Base-by-base conservation (phyloP, 352 stramenopile species). In the Phytophthora capsici region DNA sequence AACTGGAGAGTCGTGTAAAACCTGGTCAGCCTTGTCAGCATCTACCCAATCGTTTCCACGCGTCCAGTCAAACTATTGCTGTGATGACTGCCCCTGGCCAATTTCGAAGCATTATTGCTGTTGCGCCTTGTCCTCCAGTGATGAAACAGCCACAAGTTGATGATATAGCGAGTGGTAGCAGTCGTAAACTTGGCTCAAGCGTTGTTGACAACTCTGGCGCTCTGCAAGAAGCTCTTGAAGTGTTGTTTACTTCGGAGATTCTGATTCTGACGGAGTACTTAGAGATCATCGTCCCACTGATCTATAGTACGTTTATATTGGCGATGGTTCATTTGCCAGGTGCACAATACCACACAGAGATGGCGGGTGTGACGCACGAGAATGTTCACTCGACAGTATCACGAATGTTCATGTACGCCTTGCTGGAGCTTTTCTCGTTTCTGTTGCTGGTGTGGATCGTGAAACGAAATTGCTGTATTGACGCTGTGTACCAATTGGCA, bases 401-500 rank as follows among this genome's bases (percentile, higher is more conserved):
- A 16, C 53, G 30, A 40, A 46, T 68, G 1, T 48, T 54, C 2
- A 13, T 51, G 2, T 69, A 66, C 41, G 56, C 57, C 1, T 23
- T 51, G 12, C 6, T 71, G n/a, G 57, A 75, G 41, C 26, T 68
- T 10, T 8, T 34, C 10, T 72, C 67, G 7, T 63, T 75, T 12
- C 4, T 58, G 1, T 9, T 51, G 1, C 55, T 72, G 6, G 38
- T 25, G 16, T 12, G 46, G 6, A 14, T 67, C 8, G 34, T 68
- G 14, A 44, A 41, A 17, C 32, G 52, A 1, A 48, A 59, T 13
- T 59, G 60, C 12, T 25, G 55, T 2, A 38, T 75, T 26, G 56
- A 49, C 16, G 17, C 57, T 16, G 20, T 71, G 13, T 67, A 75
- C 34, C 57, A 69, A 17, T 14, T 72, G 3, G 44, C 62, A 4